Evolutionary conservation across 208 protist genomes (phyloP), one percentile per base, ranked within the genome.

Genomic region (Leishmania martiniquensis): DNA sequence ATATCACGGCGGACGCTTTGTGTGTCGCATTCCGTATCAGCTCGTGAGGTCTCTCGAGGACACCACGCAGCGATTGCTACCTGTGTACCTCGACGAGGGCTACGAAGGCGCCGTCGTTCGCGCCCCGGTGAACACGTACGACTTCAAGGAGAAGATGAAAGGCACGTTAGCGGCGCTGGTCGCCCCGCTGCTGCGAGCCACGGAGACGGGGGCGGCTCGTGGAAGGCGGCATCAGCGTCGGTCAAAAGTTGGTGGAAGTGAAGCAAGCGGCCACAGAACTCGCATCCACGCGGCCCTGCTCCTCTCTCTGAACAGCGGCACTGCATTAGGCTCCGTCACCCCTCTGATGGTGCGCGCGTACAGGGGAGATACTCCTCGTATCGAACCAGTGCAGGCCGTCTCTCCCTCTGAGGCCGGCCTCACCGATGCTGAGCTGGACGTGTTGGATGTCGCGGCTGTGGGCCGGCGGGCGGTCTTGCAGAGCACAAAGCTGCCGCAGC

Each of bases 61-160:
- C 49, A 90, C 90, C 10, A 80, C 84, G 71, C 59, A 75, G 39
- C 81, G 85, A 15, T 54, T 91, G n/a, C 80, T 96, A 45, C 83
- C 87, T 2, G 62, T 66, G 32, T 97, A 89, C 81, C 51, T 90
- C 9, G 54, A 51, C 22, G 68, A 57, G 34, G 85, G 88, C 71
- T 97, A 93, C 86, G 94, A 97, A 72, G 94, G 94, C 29, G 92
- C 92, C 52, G 94, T 97, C 15, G 73, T 96, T 45, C 94, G 94
- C 42, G 87, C 82, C 29, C 87, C 92, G 3, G 72, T 87, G 52
- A 97, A 97, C 69, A 76, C 91, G 34, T 97, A 97, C 78, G 89
- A 90, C 54, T 85, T 95, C 65, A 83, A 80, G 47, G 90, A 95
- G 77, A 95, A 95, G 84, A 67, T 73, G 45, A 90, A 89, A 54